Evolutionary conservation across 2,329 filamentous ascomycete genomes (phyloP).

Genomic region (Neofusicoccum ribis): DNA sequence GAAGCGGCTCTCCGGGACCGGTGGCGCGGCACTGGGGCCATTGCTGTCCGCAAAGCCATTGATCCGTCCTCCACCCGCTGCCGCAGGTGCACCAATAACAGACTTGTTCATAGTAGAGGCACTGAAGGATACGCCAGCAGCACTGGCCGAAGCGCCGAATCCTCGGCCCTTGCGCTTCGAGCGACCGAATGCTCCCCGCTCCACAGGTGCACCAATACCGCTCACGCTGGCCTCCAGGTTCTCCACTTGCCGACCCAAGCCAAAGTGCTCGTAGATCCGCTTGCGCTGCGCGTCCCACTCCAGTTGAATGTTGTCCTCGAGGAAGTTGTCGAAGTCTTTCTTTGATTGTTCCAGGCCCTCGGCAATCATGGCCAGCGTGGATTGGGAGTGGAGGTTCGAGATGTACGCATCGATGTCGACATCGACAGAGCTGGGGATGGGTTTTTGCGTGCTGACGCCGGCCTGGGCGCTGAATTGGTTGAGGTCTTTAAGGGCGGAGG

Average conservation of each 20-base stretch:
- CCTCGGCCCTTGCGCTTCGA: constrained; percentile 46
- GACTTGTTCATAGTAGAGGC: constrained; percentile 75
- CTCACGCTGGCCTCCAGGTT: constrained; percentile 36
- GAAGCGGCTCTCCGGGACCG: constrained; percentile 69
- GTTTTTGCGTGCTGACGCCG: constrained; percentile 60
- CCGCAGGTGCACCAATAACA: constrained; percentile 78
- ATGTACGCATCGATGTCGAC: constrained; percentile 70
- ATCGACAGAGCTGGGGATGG: constrained; percentile 46
- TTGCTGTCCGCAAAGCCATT: constrained; percentile 70
- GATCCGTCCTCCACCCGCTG: constrained; percentile 54
- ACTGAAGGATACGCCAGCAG: constrained; percentile 52
- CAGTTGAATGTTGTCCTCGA: constrained; percentile 91
- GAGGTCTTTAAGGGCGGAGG: constrained; percentile 81
- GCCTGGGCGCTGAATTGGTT: constrained; percentile 70
- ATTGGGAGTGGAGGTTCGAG: constrained; percentile 83
- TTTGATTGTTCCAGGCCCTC: constrained; percentile 89
- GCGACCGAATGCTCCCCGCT: constrained; percentile 55
- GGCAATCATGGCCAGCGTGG: constrained; percentile 85
- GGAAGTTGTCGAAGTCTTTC: constrained; percentile 86
- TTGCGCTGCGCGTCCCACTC: constrained; percentile 95
- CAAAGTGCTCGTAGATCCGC: constrained; percentile 95
- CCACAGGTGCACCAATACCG: constrained; percentile 34
- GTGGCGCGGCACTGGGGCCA: constrained; percentile 51
- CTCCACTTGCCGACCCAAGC: constrained; percentile 59
- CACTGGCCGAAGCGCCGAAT: constrained; percentile 35